Percentiles rank a stretch among this genome's conserved stretches.
These are phyloP conservation scores for Thermomyces lanuginosus DNA, from an alignment of 2,329 filamentous ascomycete genomes.

Conservation along the genomic window DNA sequence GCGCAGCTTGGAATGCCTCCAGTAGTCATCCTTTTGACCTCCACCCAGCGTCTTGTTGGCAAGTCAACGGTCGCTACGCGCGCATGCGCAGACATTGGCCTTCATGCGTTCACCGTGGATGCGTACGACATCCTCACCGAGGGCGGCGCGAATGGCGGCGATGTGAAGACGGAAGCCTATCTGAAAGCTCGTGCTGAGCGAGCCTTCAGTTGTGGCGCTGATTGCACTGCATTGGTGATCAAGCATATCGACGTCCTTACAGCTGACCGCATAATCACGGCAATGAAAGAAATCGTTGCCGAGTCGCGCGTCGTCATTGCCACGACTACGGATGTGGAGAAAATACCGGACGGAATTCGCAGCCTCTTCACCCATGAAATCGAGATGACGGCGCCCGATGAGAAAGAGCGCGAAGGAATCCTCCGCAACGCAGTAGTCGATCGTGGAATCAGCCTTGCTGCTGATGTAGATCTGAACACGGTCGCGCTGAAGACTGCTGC, in stretches of 20 bases:
- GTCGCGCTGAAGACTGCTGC: slow-evolving; percentile 93
- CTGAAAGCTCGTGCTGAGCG: slow-evolving; percentile 75
- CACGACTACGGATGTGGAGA: slow-evolving; percentile 88
- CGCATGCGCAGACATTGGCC: slow-evolving; percentile 73
- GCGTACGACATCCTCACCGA: slow-evolving; percentile 92
- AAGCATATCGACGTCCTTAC: slow-evolving; percentile 81
- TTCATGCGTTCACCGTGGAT: slow-evolving; percentile 79
- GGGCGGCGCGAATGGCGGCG: slow-evolving; percentile 66
- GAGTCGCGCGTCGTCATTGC: slow-evolving; percentile 72
- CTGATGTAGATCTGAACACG: slow-evolving; percentile 65
- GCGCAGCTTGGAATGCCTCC: slow-evolving; percentile 77
- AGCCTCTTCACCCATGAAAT: slow-evolving; percentile 91
- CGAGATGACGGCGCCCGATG: slow-evolving; percentile 83
- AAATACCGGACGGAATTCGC: slow-evolving; percentile 76
- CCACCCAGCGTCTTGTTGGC: slow-evolving; percentile 83
- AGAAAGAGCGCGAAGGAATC: slow-evolving; percentile 79
- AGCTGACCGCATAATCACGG: slow-evolving; percentile 74
- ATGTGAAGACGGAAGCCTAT: slow-evolving; percentile 87
- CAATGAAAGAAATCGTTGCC: slow-evolving; percentile 68
- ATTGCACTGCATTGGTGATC: slow-evolving; percentile 70
- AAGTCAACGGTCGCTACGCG: slow-evolving; percentile 64
- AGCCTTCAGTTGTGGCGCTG: slow-evolving; percentile 71
- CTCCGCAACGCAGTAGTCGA: slow-evolving; percentile 62
- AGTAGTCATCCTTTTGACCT: slow-evolving; percentile 72
- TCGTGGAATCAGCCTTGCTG: slow-evolving; percentile 57